Base-by-base conservation (phyloP, 2,329 filamentous ascomycete genomes). In the Coniochaeta prunicola region DNA sequence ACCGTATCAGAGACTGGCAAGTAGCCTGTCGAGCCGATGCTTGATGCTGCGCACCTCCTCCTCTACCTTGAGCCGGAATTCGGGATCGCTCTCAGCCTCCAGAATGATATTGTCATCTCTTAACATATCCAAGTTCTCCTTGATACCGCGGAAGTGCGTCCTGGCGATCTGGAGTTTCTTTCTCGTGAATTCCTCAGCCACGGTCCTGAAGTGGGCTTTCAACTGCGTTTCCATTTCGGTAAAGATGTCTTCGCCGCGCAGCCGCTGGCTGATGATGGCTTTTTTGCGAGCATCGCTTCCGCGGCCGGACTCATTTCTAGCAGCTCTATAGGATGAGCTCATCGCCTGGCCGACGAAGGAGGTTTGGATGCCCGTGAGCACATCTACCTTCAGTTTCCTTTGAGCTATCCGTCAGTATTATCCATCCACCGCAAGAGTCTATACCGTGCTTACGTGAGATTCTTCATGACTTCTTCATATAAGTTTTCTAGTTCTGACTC, bases 341-440 rank as follows among this genome's bases (percentile, higher is more conserved):
- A 78, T 74, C 0, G 66, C 63, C 57, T 67, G 59, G 0, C 73
- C 73, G 4, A 77, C 69, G 12, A 73, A 64, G 0, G 76, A 76
- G 1, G 69, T 77, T 17, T 67, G 66, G 17, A 76, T 65, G 6
- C 71, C 65, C 0, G 74, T 71, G 3, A 77, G 62, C 0, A 67
- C 66, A 48, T 74, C 67, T 3, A 68, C 72, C 24, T 65, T 66
- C 4, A 77, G 61, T 3, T 62, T 63, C 1, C 75, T 77, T n/a
- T 36, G 0, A 7, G 5, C 17, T 12, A 38, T 5, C 50, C 56
- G 58, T 64, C 10, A 40, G 31, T 33, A 34, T n/a, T 3, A 7
- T n/a, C 9, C 30, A 15, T n/a, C 17, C 12, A 15, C 26, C 45
- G n/a, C 6, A 26, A 19, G 42, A 8, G 9, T 13, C 9, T 28